Evolutionary conservation across 179 eudicot genomes (phyloP).

Genomic region (Heliamphora pulchella): DNA sequence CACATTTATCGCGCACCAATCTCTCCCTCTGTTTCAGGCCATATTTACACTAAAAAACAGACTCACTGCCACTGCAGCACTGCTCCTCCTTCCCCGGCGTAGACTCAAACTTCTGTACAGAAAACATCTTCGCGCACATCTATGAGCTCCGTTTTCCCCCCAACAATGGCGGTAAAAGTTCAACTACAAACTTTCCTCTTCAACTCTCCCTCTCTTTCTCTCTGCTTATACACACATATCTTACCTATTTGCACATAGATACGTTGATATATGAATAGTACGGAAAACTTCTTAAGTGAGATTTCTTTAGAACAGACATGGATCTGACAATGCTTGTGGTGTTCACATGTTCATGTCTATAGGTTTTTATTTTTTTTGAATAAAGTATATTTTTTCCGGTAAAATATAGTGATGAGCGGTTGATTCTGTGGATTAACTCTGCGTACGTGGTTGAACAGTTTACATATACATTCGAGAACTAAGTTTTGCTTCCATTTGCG

Average conservation of each 20-base stretch:
- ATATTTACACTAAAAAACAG: too few relatives aligned
- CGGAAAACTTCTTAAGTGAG: background rate
- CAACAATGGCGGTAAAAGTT: constrained; percentile 20
- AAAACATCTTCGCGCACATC: background rate
- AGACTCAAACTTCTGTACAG: background rate
- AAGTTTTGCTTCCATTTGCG: background rate
- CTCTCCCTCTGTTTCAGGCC: too few relatives aligned
- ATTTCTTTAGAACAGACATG: background rate
- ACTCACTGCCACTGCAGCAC: background rate
- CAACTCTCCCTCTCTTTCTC: background rate
- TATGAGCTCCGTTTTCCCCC: background rate
- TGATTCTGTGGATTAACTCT: too few relatives aligned
- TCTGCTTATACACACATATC: too few relatives aligned
- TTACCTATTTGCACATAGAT: background rate
- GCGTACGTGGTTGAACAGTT: too few relatives aligned
- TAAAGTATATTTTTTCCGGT: too few relatives aligned
- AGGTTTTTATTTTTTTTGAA: background rate
- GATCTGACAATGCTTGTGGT: background rate
- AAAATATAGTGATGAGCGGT: too few relatives aligned
- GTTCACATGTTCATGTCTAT: background rate
- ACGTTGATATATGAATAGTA: background rate
- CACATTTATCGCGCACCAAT: too few relatives aligned
- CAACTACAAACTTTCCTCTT: background rate
- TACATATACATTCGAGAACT: background rate
- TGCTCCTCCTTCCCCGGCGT: background rate